phyloP scores from a whole-genome alignment of 306 rosid species.

The Dryas drummondii region DNA sequence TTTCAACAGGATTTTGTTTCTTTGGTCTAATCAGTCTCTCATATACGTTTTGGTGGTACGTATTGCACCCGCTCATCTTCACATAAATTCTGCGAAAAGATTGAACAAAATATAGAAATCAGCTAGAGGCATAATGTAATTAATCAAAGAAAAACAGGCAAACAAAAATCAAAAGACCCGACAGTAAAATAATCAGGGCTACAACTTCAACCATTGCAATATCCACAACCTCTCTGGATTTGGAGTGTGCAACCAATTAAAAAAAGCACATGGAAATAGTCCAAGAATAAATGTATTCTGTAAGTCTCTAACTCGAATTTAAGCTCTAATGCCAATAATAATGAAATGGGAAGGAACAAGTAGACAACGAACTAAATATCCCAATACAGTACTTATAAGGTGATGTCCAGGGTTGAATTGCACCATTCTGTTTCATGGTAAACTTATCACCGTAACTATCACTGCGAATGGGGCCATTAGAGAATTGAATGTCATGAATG shows the following conservation, averaged over 20 bases:
- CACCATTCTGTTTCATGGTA: not conserved
- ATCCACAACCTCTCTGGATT: not conserved
- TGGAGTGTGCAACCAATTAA: not conserved
- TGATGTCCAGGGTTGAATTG: not conserved
- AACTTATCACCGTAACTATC: not conserved
- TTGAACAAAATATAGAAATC: not conserved
- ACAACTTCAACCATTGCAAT: not conserved
- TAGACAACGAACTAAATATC: not conserved
- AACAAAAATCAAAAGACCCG: not conserved
- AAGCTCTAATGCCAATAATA: not conserved
- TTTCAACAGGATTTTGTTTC: not conserved
- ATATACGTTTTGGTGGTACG: slow-evolving; percentile 64
- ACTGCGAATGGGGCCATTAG: not conserved
- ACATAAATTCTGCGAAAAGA: slow-evolving; percentile 61
- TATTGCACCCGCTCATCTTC: slow-evolving; percentile 76
- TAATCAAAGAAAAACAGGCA: too few species aligned
- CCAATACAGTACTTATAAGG: not conserved
- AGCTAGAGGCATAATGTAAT: not conserved
- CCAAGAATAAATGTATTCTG: not conserved
- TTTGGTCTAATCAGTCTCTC: slow-evolving; percentile 14
- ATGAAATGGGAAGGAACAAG: not conserved
- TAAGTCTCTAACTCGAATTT: not conserved
- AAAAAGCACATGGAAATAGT: not conserved
- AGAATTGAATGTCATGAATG: not conserved
- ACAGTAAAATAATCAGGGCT: not conserved